Evolutionary conservation across 1,139 yeast genomes (phyloP).

Genomic region (Sugiyamaella grinbergsii): DNA sequence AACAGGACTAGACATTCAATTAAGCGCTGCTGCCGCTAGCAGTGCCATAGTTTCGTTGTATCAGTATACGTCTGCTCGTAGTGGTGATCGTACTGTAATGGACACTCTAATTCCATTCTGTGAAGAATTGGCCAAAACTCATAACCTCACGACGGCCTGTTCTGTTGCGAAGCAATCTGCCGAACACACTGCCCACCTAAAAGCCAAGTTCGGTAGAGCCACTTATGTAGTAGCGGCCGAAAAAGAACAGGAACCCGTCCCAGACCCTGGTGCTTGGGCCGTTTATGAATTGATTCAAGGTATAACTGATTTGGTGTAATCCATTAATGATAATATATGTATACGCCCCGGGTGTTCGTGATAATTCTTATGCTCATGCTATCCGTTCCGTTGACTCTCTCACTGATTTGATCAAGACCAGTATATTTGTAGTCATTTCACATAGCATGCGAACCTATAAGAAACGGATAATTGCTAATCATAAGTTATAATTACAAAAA

Average conservation of each 20-base stretch:
- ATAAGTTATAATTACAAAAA: not conserved
- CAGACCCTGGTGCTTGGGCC: slow-evolving; percentile 50
- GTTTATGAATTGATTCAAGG: slow-evolving; percentile 19
- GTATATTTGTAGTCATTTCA: too few relatives aligned
- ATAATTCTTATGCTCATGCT: not conserved
- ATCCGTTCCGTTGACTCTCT: not conserved
- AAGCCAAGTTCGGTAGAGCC: slow-evolving; percentile 50
- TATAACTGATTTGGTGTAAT: slow-evolving; percentile 10
- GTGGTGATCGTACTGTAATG: slow-evolving; percentile 54
- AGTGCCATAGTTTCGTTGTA: slow-evolving; percentile 44
- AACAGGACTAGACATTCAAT: slow-evolving; percentile 31
- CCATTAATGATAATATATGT: not conserved
- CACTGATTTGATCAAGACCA: too few relatives aligned
- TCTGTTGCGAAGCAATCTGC: slow-evolving; percentile 46
- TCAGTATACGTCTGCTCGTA: slow-evolving; percentile 50
- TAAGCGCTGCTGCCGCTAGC: slow-evolving; percentile 33
- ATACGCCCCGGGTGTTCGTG: not conserved
- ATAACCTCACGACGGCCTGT: slow-evolving; percentile 41
- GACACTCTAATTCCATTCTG: slow-evolving; percentile 54
- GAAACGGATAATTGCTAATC: not conserved
- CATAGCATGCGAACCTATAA: too few relatives aligned
- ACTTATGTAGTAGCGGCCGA: slow-evolving; percentile 45
- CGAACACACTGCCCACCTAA: slow-evolving; percentile 46
- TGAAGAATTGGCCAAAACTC: slow-evolving; percentile 38
- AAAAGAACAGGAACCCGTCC: slow-evolving; percentile 29